phyloP scores from a whole-genome alignment of 2,329 filamentous ascomycete species.

The Thielaviopsis ethacetica region DNA sequence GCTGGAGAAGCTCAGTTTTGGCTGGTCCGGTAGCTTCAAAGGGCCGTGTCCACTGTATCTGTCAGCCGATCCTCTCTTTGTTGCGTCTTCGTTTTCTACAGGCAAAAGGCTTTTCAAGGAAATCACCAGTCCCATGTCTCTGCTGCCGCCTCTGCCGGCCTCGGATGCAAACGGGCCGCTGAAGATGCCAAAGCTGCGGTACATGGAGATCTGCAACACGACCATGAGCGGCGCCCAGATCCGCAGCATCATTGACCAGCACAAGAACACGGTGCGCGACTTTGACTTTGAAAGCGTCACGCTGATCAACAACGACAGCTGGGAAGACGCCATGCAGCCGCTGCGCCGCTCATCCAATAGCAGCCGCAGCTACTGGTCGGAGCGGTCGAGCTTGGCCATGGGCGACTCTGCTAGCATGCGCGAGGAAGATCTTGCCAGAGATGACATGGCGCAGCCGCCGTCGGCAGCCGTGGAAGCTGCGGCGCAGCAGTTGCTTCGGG shows the following conservation, averaged over 20 bases:
- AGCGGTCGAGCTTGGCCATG: conserved; percentile 1
- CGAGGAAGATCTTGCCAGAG: not conserved
- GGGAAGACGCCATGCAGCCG: conserved; percentile 69
- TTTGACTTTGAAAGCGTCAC: conserved; percentile 67
- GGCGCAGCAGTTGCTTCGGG: conserved; percentile 30
- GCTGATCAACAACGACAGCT: conserved; percentile 51
- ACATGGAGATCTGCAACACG: conserved; percentile 56
- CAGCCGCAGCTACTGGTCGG: conserved; percentile 24
- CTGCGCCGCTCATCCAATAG: conserved; percentile 28
- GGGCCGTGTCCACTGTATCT: conserved; percentile 61
- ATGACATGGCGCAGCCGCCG: conserved; percentile 16
- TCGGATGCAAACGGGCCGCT: conserved; percentile 37
- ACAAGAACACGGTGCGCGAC: conserved; percentile 53
- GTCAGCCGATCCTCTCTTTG: conserved; percentile 33
- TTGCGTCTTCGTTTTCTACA: conserved; percentile 38
- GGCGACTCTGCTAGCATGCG: conserved; percentile 2
- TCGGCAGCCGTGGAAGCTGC: conserved; percentile 40
- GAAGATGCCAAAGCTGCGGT: conserved; percentile 49
- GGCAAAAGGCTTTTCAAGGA: conserved; percentile 42
- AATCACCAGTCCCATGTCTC: conserved; percentile 48
- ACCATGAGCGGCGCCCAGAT: conserved; percentile 57
- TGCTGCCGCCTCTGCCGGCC: conserved; percentile 19
- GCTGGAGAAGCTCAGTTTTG: conserved; percentile 57
- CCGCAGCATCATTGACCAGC: conserved; percentile 47
- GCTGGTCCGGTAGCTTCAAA: conserved; percentile 55